These are phyloP conservation scores for Phycomyces nitens DNA, from an alignment of 192 early-diverging fungal genomes.

Conservation along the genomic window DNA sequence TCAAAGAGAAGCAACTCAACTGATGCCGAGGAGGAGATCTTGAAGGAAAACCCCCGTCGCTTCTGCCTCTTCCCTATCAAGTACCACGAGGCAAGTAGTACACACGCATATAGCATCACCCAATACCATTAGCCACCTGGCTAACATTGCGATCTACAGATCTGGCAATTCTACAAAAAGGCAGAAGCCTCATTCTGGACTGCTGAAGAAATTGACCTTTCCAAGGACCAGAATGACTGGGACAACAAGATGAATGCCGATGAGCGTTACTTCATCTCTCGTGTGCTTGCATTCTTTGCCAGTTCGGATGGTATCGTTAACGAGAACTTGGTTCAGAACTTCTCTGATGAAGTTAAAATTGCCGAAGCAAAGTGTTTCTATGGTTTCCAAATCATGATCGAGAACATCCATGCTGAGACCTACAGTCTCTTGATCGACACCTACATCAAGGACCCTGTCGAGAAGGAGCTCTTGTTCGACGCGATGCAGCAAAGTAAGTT, in stretches of 20 bases:
- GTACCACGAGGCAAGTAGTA: constrained; percentile 69
- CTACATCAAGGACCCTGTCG: constrained; percentile 84
- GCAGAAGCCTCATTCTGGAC: constrained; percentile 97
- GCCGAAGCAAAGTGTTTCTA: constrained; percentile 93
- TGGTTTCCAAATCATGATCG: constrained; percentile 98
- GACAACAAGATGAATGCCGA: constrained; percentile 79
- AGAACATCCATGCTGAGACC: constrained; percentile 95
- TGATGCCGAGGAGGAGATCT: constrained; percentile 32
- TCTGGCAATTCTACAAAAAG: constrained; percentile 98
- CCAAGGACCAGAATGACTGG: constrained; percentile 89
- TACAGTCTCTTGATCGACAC: constrained; percentile 95
- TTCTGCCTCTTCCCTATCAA: constrained; percentile 93
- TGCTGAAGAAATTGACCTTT: constrained; percentile 92
- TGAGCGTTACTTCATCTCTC: constrained; percentile 89
- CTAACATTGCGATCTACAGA: constrained; percentile 37
- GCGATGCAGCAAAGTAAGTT: constrained; percentile 49
- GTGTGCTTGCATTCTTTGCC: constrained; percentile 94
- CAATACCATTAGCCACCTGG: neutral
- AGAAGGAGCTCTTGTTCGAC: constrained; percentile 85
- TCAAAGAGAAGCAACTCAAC: constrained; percentile 3
- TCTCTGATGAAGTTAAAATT: constrained; percentile 89
- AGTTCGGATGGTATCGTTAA: constrained; percentile 95
- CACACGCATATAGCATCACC: neutral
- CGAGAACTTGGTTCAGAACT: constrained; percentile 90
- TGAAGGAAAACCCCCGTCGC: constrained; percentile 68